These are phyloP conservation scores for Macrophomina tecta DNA, from an alignment of 2,329 filamentous ascomycete species.

Conservation along the genomic window DNA sequence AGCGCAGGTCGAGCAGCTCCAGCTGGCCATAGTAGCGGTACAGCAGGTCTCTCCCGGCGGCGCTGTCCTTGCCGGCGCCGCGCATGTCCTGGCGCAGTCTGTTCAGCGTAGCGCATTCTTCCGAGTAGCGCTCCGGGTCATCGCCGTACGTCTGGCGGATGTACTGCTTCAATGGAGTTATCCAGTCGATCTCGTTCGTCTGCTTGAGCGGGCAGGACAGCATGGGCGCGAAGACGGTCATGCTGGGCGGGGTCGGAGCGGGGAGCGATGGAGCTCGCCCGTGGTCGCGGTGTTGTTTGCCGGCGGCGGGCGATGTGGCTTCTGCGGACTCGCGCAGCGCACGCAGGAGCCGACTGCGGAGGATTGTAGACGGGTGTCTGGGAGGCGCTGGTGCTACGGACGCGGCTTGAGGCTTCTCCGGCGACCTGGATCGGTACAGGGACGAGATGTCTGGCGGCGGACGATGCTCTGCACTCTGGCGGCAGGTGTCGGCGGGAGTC, in stretches of 20 bases:
- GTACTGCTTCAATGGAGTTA: conserved; percentile 87
- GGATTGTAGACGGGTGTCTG: not conserved
- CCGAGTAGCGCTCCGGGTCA: conserved; percentile 91
- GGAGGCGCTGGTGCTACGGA: not conserved
- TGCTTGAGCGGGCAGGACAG: conserved; percentile 89
- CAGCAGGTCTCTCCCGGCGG: conserved; percentile 86
- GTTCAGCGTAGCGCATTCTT: conserved; percentile 95
- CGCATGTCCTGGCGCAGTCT: conserved; percentile 97
- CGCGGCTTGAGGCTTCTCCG: conserved; percentile 1
- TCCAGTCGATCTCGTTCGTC: conserved; percentile 99
- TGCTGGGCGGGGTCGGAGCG: conserved; percentile 29
- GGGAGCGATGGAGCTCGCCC: conserved; percentile 21
- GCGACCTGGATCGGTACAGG: not conserved
- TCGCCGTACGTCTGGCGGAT: conserved; percentile 94
- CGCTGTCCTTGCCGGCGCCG: conserved; percentile 95
- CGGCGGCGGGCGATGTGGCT: conserved; percentile 7
- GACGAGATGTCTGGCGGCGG: conserved; percentile 3
- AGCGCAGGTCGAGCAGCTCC: conserved; percentile 89
- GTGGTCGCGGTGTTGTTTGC: conserved; percentile 12
- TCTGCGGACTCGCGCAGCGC: not conserved
- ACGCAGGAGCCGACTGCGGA: conserved; percentile 11
- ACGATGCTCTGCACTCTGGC: not conserved
- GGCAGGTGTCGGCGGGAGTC: not conserved
- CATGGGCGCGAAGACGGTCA: conserved; percentile 79
- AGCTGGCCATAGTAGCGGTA: conserved; percentile 98